Conservation (phyloP, 805 yeast genomes). For the Jamesozyma lodderae region DNA sequence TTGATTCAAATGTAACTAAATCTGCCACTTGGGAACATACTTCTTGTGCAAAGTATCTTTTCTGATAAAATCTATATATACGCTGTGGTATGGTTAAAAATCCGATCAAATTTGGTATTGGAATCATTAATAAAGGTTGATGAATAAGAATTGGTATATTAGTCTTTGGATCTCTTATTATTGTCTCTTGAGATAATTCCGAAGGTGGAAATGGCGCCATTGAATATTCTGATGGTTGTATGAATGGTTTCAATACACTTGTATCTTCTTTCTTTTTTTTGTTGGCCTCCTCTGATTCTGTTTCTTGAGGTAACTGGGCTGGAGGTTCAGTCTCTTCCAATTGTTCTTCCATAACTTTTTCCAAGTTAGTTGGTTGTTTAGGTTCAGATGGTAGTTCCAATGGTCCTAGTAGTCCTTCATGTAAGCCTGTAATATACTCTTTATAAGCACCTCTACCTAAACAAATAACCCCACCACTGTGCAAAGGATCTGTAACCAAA, state of each 20-base stretch:
- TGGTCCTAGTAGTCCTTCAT: slow-evolving; percentile 93
- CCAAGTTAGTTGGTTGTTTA: slow-evolving; percentile 1
- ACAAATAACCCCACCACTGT: slow-evolving; percentile 81
- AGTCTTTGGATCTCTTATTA: slow-evolving; percentile 26
- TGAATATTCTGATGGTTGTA: slow-evolving; percentile 49
- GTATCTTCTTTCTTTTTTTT: slow-evolving; percentile 9
- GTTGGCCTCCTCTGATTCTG: slow-evolving; percentile 8
- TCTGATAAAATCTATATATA: slow-evolving; percentile 68
- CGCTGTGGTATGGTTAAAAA: slow-evolving; percentile 68
- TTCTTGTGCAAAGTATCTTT: slow-evolving; percentile 60
- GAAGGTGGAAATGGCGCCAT: slow-evolving; percentile 44
- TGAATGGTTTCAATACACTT: slow-evolving; percentile 52
- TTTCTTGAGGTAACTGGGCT: slow-evolving; percentile 1
- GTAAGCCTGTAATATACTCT: slow-evolving; percentile 83
- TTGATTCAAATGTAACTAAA: slow-evolving; percentile 38
- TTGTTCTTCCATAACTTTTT: slow-evolving; percentile 2
- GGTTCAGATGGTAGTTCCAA: slow-evolving; percentile 42
- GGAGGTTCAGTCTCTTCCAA: background rate
- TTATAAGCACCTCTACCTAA: slow-evolving; percentile 94
- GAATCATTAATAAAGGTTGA: slow-evolving; percentile 70
- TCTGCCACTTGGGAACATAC: slow-evolving; percentile 50
- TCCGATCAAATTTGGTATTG: slow-evolving; percentile 73
- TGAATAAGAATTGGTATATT: slow-evolving; percentile 51
- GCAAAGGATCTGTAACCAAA: slow-evolving; percentile 33
- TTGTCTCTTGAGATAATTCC: background rate